Evolutionary conservation across 2,329 filamentous ascomycete genomes (phyloP).

Genomic region (Pseudonectria buxi): DNA sequence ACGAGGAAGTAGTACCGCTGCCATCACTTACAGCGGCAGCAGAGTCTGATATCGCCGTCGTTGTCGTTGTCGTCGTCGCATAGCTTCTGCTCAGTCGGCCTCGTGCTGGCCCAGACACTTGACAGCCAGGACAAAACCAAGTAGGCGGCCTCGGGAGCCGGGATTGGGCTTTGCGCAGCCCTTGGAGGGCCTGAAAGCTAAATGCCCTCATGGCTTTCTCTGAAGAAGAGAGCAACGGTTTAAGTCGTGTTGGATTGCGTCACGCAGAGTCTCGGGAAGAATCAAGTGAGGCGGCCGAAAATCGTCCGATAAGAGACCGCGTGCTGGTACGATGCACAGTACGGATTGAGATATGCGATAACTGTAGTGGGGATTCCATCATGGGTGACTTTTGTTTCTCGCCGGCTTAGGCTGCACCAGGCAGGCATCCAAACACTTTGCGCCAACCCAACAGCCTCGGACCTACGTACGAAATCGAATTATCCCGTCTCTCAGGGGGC

Average conservation of each 20-base stretch:
- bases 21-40: no score
- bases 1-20: no score
- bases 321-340: slow-evolving; percentile 9
- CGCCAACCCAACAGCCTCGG: slow-evolving; percentile 11
- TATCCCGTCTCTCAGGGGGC: not conserved
- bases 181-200: slow-evolving; percentile 19
- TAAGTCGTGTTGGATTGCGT: no score
- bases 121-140: slow-evolving; percentile 26
- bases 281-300: slow-evolving; percentile 7
- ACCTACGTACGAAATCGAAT: not conserved
- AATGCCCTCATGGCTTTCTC: slow-evolving; percentile 22
- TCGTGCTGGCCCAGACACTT: slow-evolving; percentile 11
- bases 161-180: slow-evolving; percentile 15
- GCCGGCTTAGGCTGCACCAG: no score
- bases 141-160: slow-evolving; percentile 9
- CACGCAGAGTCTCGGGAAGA: no score
- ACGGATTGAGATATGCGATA: slow-evolving; percentile 12
- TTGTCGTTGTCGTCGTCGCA: slow-evolving; percentile 1
- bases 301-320: slow-evolving; percentile 10
- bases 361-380: slow-evolving; percentile 12
- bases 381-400: slow-evolving; percentile 6
- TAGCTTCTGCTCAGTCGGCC: slow-evolving; percentile 28
- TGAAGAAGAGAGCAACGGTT: no score
- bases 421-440: slow-evolving; percentile 9
- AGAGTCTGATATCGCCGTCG: not conserved